phyloP scores from a whole-genome alignment of 2,329 filamentous ascomycete species.

The Allantophomopsis cytisporea region DNA sequence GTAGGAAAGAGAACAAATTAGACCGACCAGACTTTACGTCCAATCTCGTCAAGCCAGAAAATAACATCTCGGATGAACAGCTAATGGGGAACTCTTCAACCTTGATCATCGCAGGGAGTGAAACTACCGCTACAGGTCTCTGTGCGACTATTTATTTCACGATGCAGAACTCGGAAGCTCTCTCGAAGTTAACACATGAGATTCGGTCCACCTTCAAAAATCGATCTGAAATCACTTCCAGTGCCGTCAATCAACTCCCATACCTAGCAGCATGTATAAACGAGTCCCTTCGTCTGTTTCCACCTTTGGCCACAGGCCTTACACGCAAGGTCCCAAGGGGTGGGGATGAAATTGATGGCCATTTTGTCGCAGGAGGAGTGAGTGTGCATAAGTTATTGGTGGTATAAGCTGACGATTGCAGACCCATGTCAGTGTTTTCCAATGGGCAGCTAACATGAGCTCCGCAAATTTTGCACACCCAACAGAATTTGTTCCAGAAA shows the following conservation, averaged over 20 bases:
- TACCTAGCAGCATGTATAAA: conserved; percentile 35
- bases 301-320: conserved; percentile 25
- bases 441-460: too few species aligned
- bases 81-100: conserved; percentile 10
- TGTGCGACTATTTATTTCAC: conserved; percentile 25
- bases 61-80: conserved; percentile 2
- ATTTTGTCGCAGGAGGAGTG: conserved; percentile 24
- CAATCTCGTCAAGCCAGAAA: not conserved
- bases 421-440: too few species aligned
- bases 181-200: conserved; percentile 15
- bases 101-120: conserved; percentile 16
- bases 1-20: not conserved
- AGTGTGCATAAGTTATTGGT: not conserved
- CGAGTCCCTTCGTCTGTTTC: conserved; percentile 29
- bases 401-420: too few species aligned
- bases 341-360: conserved; percentile 24
- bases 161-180: conserved; percentile 14
- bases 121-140: conserved; percentile 24
- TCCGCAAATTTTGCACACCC: too few species aligned
- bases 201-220: conserved; percentile 8
- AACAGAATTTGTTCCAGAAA: too few species aligned
- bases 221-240: conserved; percentile 19
- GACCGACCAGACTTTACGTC: not conserved
- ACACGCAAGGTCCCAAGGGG: conserved; percentile 27
- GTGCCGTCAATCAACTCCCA: conserved; percentile 10